These are phyloP conservation scores for Pseudopithomyces chartarum DNA, from an alignment of 2,329 filamentous ascomycete species.

Conservation along the genomic window DNA sequence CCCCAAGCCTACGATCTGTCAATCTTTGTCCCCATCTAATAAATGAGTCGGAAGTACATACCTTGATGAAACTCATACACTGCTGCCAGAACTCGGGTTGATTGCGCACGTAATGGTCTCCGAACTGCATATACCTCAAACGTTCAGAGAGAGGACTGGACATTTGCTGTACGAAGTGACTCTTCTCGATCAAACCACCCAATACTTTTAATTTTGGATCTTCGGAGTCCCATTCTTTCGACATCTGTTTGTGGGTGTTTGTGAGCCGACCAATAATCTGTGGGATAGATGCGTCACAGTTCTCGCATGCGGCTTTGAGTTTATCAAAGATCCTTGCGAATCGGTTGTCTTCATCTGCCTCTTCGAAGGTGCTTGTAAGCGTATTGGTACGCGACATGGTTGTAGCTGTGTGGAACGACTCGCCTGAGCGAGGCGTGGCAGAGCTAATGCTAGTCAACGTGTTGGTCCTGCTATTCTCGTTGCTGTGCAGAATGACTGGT, in stretches of 20 bases:
- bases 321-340: conserved; percentile 85
- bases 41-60: conserved; percentile 33
- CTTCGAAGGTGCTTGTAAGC: conserved; percentile 65
- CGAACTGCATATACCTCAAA: conserved; percentile 81
- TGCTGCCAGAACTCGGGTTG: conserved; percentile 69
- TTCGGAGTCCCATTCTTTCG: conserved; percentile 39
- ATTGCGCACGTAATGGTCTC: conserved; percentile 76
- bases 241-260: conserved; percentile 33
- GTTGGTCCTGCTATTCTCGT: conserved; percentile 58
- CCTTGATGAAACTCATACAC: conserved; percentile 73
- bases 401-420: conserved; percentile 71
- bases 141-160: conserved; percentile 73
- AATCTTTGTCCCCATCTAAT: conserved; percentile 29
- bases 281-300: conserved; percentile 74
- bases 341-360: conserved; percentile 73
- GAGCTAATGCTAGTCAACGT: conserved; percentile 55
- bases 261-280: conserved; percentile 39
- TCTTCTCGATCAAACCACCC: conserved; percentile 71
- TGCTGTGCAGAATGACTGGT: conserved; percentile 51
- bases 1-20: conserved; percentile 63
- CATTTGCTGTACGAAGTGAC: conserved; percentile 71
- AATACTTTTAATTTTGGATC: conserved; percentile 41
- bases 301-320: conserved; percentile 73
- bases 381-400: conserved; percentile 51
- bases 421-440: conserved; percentile 78